Base-by-base conservation (phyloP, 1,284 basidiomycete species). In the Inonotus hispidus region DNA sequence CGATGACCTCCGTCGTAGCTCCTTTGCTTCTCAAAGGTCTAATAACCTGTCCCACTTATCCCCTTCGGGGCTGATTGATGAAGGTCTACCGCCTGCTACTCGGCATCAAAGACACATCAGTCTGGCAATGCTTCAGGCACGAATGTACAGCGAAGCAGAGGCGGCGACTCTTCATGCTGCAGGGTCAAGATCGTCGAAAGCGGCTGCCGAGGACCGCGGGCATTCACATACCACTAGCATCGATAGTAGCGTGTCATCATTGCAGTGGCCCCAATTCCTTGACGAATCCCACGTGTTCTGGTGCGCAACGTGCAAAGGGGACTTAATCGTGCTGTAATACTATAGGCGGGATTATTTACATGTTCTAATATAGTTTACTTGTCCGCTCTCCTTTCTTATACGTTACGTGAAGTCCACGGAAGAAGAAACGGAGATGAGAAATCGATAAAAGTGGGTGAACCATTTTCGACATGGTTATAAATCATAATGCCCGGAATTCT, bases 241-340 rank as follows among this genome's bases (percentile, higher is more conserved):
- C 2, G 60, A 56, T 23, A 63, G 61, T 39, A 54, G 57, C 50
- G 29, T 59, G 47, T 52, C 54, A 47, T 47, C 49, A 43, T 64
- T 64, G 59, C 67, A 63, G 37, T 82, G 83, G 62, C 78, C 85
- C 5, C 85, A 90, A 68, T 90, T 91, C 69, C 75, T 90, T 74
- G 90, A 92, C 68, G 89, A 92, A 67, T 84, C 88, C 25, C 90
- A 92, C 70, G 81, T 92, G 14, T 92, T 92, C 74, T 92, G 90
- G 89, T 92, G 90, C 74, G 79, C 84, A 68, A 83, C 87, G 32
- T 92, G 90, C 77, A 78, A 76, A 55, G 90, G 89, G 46, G 90
- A 92, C 71, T 73, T 92, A 45, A 87, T 92, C 54, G 83, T 92
- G 64, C 74, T 92, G 60, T 91, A 76, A 25, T 32, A 50, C 4